Evolutionary conservation across 2,329 filamentous ascomycete genomes (phyloP), one percentile per base, ranked within the genome.

Genomic region (Plenodomus biglobosus): DNA sequence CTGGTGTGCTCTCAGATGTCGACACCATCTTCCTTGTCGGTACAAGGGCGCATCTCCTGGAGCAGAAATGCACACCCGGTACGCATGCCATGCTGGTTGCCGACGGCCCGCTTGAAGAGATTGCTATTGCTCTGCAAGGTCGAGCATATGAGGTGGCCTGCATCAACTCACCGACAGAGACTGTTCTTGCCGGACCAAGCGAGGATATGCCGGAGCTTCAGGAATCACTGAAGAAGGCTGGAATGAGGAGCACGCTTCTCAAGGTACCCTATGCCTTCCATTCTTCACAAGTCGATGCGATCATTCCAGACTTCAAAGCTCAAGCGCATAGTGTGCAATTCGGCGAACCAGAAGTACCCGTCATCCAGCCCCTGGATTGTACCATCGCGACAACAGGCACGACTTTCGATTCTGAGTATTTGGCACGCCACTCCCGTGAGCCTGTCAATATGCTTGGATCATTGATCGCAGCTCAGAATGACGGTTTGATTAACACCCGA

Each of bases 341-440:
- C 27, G 8, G 40, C 8, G 19, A 37, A n/a, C 58, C 61, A 2
- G 39, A 8, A 2, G 32, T 64, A 13, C 75, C 77, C 0, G 67
- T 78, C 18, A 70, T 78, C 15, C 78, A 75, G 1, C 71, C 77
- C 13, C 62, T 78, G 1, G 62, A 77, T 13, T 71, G 72, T 10
- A 65, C 74, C 34, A 69, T 76, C 4, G 58, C 78, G 19, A 39
- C 38, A 15, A 67, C 72, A 15, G 56, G 51, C 7, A 59, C 76
- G 34, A 63, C 66, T 24, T 66, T 72, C 4, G 59, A 58, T 20
- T n/a, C 32, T 19, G 10, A 44, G 3, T 58, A 53, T 37, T 17
- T 62, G 2, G 38, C 48, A 18, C 19, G 57, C 4, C 51, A 63
- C 8, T 68, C 58, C 51, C 73, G 77, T 2, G 73, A 78, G 46